These are phyloP conservation scores for Lasiosphaeria hispida DNA, from an alignment of 495 filamentous ascomycete species.

Conservation along the genomic window DNA sequence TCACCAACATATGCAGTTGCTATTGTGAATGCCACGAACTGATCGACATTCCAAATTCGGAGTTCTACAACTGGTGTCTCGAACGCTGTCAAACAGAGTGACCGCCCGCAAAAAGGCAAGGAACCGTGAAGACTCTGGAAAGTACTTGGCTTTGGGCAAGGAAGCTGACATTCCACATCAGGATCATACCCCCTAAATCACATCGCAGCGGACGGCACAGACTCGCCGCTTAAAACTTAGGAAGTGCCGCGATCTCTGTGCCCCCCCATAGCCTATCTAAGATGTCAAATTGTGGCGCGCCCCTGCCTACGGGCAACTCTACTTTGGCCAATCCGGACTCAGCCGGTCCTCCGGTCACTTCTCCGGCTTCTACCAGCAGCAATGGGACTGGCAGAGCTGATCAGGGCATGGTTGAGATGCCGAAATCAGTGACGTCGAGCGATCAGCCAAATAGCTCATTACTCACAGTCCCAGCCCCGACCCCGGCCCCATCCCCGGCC, in stretches of 20 bases:
- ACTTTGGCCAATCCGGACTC: slow-evolving; percentile 6
- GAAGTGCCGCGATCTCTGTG: slow-evolving; percentile 3
- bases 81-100: slow-evolving; percentile 7
- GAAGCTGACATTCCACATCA: slow-evolving; percentile 3
- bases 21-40: neutral
- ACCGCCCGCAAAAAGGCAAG: slow-evolving; percentile 2
- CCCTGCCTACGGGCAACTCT: slow-evolving; percentile 6
- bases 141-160: slow-evolving; percentile 8
- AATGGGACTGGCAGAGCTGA: slow-evolving; percentile 10
- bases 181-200: slow-evolving; percentile 1
- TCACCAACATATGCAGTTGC: neutral
- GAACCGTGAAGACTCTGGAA: slow-evolving; percentile 3
- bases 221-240: slow-evolving; percentile 9
- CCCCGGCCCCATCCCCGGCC: slow-evolving; percentile 4
- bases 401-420: slow-evolving; percentile 5
- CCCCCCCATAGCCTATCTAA: slow-evolving; percentile 6
- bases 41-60: slow-evolving; percentile 4
- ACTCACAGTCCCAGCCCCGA: neutral
- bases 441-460: slow-evolving; percentile 5
- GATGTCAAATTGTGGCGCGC: slow-evolving; percentile 8
- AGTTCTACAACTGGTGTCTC: slow-evolving; percentile 7
- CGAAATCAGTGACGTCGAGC: too few species aligned
- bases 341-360: slow-evolving; percentile 5
- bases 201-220: neutral
- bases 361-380: neutral